Percentiles rank a stretch among this genome's conserved stretches.
Evolutionary conservation across 306 rosid species (phyloP).

Genomic region (Dalbergia cochinchinensis): DNA sequence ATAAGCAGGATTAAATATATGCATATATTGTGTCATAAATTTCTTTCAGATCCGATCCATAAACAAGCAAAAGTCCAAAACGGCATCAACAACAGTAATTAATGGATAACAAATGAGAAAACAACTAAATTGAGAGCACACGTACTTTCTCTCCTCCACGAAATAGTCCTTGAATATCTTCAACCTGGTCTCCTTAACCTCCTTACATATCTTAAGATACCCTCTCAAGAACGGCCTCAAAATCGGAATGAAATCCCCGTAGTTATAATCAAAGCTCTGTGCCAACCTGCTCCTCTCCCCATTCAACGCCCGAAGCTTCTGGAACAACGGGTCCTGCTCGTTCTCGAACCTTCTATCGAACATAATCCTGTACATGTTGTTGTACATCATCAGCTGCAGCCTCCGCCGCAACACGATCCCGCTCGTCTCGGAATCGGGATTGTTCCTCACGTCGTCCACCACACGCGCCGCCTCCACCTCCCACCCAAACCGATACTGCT

Average conservation of each 20-base stretch:
- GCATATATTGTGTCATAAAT: no score
- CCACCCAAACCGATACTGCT: conserved; percentile 84
- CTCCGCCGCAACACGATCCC: conserved; percentile 73
- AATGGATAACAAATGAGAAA: not conserved
- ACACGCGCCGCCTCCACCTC: conserved; percentile 75
- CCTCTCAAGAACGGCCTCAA: conserved; percentile 86
- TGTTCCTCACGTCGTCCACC: conserved; percentile 71
- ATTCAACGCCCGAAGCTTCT: conserved; percentile 65
- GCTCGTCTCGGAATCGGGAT: conserved; percentile 52
- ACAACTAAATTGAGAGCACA: not conserved
- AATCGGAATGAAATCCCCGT: conserved; percentile 88
- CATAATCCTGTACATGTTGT: conserved; percentile 90
- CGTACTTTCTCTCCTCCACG: conserved; percentile 91
- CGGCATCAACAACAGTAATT: no score
- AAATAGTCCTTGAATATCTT: conserved; percentile 82
- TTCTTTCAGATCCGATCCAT: no score
- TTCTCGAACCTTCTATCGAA: conserved; percentile 82
- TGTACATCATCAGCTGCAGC: conserved; percentile 91
- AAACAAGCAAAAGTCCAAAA: no score
- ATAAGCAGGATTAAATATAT: no score
- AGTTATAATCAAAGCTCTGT: conserved; percentile 91
- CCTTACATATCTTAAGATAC: conserved; percentile 81
- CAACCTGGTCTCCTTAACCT: conserved; percentile 78
- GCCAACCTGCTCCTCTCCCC: conserved; percentile 89
- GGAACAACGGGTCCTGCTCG: conserved; percentile 72